phyloP scores from a whole-genome alignment of 441 rosid species.

The Metrosideros polymorpha region DNA sequence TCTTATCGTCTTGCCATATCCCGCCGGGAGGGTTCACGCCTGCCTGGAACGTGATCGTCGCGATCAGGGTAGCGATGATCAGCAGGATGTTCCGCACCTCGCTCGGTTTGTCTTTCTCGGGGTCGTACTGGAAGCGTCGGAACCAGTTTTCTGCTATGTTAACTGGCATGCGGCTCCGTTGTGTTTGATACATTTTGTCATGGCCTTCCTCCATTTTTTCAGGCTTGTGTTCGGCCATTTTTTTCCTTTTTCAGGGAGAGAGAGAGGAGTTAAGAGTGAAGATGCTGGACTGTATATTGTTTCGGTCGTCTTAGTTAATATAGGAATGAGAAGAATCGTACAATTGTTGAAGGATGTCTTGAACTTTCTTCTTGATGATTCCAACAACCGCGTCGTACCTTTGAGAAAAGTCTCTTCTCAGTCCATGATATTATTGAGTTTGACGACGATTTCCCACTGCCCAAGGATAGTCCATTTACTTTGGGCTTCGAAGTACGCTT shows the following conservation, averaged over 20 bases:
- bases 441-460: neutral
- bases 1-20: constrained; percentile 4
- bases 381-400: neutral
- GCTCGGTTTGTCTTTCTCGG: neutral
- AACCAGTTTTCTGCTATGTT: neutral
- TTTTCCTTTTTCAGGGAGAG: neutral
- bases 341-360: neutral
- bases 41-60: constrained; percentile 1
- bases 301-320: neutral
- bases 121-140: neutral
- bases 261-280: neutral
- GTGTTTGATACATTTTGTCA: no score
- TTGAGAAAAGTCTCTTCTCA: neutral
- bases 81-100: neutral
- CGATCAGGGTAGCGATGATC: neutral
- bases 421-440: neutral
- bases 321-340: neutral
- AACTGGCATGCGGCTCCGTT: no score
- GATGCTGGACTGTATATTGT: neutral
- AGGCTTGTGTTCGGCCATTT: no score
- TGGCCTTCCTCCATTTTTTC: no score
- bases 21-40: constrained; percentile 8
- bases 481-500: neutral
- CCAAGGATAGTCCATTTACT: neutral
- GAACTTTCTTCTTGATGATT: neutral